A percentile compares a stretch with the other conserved stretches of the same genome.
Conservation (phyloP, 2,329 filamentous ascomycete genomes). For the Alternaria gansuensis region DNA sequence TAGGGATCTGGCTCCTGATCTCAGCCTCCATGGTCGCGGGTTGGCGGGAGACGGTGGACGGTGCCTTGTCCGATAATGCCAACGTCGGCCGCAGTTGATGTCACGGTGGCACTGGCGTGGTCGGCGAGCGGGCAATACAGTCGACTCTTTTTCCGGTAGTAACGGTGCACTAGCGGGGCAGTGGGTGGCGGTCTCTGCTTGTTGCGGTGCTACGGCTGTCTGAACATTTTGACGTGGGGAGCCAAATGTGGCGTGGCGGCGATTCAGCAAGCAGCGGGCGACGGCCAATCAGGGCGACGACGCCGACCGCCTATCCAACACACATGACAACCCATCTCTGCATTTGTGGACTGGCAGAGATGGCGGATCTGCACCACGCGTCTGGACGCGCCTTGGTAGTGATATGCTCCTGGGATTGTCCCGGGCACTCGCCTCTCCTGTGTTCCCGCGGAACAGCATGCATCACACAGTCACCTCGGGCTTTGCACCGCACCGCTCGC, state of each 20-base stretch:
- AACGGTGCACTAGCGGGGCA: constrained; percentile 29
- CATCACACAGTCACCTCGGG: constrained; percentile 33
- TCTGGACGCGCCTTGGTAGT: constrained; percentile 31
- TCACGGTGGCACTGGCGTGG: constrained; percentile 34
- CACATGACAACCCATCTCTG: constrained; percentile 15
- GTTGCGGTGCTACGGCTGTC: constrained; percentile 34
- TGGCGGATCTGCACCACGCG: constrained; percentile 34
- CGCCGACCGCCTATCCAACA: constrained; percentile 19
- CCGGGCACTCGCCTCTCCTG: constrained; percentile 39
- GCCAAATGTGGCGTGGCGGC: constrained; percentile 32
- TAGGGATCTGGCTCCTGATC: constrained; percentile 82
- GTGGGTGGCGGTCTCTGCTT: constrained; percentile 31
- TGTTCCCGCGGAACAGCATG: constrained; percentile 26
- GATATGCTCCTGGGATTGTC: constrained; percentile 42
- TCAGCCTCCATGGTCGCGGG: constrained; percentile 78
- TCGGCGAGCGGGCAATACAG: constrained; percentile 24
- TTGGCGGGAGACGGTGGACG: constrained; percentile 28
- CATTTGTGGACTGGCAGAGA: constrained; percentile 19
- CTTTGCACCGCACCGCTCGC: constrained; percentile 23
- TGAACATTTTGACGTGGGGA: constrained; percentile 33
- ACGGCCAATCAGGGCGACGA: constrained; percentile 33
- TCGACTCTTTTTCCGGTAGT: constrained; percentile 13
- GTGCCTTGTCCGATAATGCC: constrained; percentile 31
- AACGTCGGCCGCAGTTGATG: constrained; percentile 25
- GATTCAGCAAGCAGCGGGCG: constrained; percentile 28